A percentile compares a stretch with the other conserved stretches of the same genome.
These are phyloP conservation scores for Pyronema omphalodes DNA, from an alignment of 495 filamentous ascomycete species.

Conservation along the genomic window DNA sequence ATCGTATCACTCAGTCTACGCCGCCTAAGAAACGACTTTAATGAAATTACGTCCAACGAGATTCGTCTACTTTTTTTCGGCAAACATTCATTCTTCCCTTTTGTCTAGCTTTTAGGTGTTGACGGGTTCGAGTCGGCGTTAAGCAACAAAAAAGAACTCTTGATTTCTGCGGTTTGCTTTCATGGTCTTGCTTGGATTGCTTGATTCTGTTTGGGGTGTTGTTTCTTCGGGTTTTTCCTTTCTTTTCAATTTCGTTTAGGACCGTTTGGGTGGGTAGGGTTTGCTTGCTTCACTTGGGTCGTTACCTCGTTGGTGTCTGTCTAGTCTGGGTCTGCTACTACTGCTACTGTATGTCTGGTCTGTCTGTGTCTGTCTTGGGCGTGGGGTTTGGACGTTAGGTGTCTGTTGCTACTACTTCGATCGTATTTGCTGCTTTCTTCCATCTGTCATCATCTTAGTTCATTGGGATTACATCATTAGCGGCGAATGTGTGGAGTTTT, in stretches of 20 bases:
- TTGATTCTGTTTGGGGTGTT: neutral
- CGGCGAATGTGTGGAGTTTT: too few relatives aligned
- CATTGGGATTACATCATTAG: too few relatives aligned
- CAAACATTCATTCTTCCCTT: neutral
- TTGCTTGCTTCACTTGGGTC: neutral
- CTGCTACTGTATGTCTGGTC: neutral
- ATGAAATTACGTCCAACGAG: neutral
- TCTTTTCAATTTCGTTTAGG: constrained; percentile 5
- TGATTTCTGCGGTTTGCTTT: constrained; percentile 4
- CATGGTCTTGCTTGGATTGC: neutral
- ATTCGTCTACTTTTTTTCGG: neutral
- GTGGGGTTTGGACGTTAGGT: neutral
- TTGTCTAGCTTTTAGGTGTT: neutral
- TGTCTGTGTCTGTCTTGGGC: neutral
- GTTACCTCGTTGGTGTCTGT: too few relatives aligned
- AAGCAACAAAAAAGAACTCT: constrained; percentile 7
- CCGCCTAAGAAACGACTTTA: constrained; percentile 6
- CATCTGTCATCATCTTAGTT: too few relatives aligned
- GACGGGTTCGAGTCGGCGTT: constrained; percentile 5
- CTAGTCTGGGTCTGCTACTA: too few relatives aligned
- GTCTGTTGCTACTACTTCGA: neutral
- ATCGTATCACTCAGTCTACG: constrained; percentile 30
- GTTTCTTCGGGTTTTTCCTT: constrained; percentile 5
- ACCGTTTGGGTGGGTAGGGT: neutral
- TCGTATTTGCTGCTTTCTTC: too few relatives aligned